Percentiles rank a stretch among this genome's conserved stretches.
These are phyloP conservation scores for Nitzschia sp. DNA, from an alignment of 108 stramenopile species.

Conservation along the genomic window DNA sequence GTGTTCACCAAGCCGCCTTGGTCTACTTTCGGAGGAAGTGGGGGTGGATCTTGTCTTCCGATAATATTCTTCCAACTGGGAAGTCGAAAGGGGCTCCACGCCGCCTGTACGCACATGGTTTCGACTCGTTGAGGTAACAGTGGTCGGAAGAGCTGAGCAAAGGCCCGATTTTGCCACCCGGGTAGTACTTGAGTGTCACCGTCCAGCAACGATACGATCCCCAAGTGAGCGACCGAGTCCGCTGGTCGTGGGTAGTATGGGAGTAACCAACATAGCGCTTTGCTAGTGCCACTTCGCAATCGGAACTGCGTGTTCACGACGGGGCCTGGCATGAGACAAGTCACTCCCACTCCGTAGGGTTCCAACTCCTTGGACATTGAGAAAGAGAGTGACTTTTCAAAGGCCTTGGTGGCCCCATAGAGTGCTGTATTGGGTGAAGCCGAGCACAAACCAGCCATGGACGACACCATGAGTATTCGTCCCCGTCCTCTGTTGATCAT, in stretches of 20 bases:
- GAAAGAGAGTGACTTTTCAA: constrained; percentile 66
- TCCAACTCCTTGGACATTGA: constrained; percentile 85
- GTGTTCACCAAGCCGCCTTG: not conserved
- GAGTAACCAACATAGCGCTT: constrained; percentile 74
- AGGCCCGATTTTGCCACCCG: constrained; percentile 75
- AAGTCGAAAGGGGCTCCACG: constrained; percentile 57
- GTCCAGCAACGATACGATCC: constrained; percentile 67
- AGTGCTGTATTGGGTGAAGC: constrained; percentile 70
- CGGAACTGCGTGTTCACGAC: constrained; percentile 75
- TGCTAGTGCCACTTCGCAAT: constrained; percentile 45
- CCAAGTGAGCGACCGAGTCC: constrained; percentile 58
- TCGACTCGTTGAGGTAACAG: constrained; percentile 67
- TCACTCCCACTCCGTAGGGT: constrained; percentile 79
- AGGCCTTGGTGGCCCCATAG: constrained; percentile 85
- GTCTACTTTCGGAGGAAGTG: not conserved
- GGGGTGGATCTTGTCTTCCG: not conserved
- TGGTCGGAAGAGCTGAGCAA: constrained; percentile 63
- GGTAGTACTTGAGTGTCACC: constrained; percentile 77
- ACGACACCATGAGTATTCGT: constrained; percentile 79
- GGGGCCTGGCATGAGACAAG: constrained; percentile 86
- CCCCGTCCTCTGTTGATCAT: constrained; percentile 79
- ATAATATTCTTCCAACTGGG: not conserved
- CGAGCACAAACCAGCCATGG: constrained; percentile 62
- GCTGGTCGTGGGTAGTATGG: constrained; percentile 74
- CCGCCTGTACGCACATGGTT: constrained; percentile 58